Percentiles rank a stretch among this genome's conserved stretches.
phyloP scores from a whole-genome alignment of 306 rosid genomes.

The Ochetophila trinervis region DNA sequence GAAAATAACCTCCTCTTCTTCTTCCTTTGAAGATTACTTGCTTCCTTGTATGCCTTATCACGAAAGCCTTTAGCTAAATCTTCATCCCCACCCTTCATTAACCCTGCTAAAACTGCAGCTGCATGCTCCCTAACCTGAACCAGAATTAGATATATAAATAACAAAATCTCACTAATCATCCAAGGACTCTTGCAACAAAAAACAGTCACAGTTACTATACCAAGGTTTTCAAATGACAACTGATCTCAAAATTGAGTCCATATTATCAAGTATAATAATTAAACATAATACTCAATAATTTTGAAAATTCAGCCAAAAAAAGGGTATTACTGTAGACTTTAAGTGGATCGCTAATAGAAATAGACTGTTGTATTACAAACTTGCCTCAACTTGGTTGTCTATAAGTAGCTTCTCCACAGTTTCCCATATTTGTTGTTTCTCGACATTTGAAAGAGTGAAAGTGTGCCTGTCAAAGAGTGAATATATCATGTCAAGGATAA shows the following conservation, averaged over 20 bases:
- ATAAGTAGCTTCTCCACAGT: slow-evolving; percentile 85
- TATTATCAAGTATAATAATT: too few species aligned
- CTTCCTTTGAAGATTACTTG: slow-evolving; percentile 55
- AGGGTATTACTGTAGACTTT: too few species aligned
- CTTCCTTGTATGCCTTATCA: slow-evolving; percentile 69
- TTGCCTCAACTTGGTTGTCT: slow-evolving; percentile 99
- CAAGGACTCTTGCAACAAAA: neutral
- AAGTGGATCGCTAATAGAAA: too few species aligned
- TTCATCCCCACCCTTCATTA: slow-evolving; percentile 98
- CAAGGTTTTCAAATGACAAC: too few species aligned
- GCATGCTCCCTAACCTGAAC: slow-evolving; percentile 93
- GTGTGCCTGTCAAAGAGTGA: slow-evolving; percentile 87
- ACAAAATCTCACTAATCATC: neutral
- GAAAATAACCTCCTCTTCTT: slow-evolving; percentile 62
- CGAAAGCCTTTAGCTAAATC: slow-evolving; percentile 84
- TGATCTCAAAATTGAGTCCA: too few species aligned
- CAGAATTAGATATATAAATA: slow-evolving; percentile 24
- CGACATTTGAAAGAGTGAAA: slow-evolving; percentile 60
- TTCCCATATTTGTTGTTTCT: slow-evolving; percentile 80
- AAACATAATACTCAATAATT: too few species aligned
- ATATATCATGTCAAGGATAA: too few species aligned
- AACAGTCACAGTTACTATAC: neutral
- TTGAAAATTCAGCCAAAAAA: too few species aligned
- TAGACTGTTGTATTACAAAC: slow-evolving; percentile 17
- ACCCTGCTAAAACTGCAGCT: slow-evolving; percentile 94